Evolutionary conservation across 108 stramenopile species (phyloP).

Genomic region (Nitzschia sp.): DNA sequence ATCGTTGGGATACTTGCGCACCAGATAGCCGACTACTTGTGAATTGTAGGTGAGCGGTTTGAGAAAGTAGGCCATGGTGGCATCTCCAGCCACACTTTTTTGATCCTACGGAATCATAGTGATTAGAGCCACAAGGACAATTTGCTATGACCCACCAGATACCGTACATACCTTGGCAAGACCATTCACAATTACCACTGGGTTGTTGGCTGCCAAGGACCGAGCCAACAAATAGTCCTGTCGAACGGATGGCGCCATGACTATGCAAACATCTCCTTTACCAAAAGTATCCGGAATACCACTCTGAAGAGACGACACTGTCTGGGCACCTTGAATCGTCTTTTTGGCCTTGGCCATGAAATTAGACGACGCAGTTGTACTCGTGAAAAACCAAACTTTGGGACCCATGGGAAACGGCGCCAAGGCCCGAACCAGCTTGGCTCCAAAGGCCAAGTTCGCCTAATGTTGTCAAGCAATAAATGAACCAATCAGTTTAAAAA

Average conservation of each 20-base stretch:
- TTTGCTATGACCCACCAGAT: neutral
- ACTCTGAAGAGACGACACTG: conserved; percentile 13
- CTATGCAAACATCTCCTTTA: conserved; percentile 42
- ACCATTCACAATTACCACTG: conserved; percentile 67
- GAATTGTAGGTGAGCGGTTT: conserved; percentile 87
- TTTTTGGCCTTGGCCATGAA: conserved; percentile 49
- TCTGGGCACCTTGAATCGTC: conserved; percentile 18
- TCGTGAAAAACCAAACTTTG: conserved; percentile 47
- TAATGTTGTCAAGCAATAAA: neutral
- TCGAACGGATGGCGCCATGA: conserved; percentile 56
- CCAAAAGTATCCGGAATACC: conserved; percentile 22
- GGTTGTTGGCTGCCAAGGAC: conserved; percentile 34
- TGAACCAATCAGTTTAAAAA: neutral
- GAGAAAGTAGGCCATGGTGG: conserved; percentile 77
- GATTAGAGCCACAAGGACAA: neutral
- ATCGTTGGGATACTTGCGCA: conserved; percentile 53
- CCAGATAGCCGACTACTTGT: conserved; percentile 67
- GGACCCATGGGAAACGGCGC: conserved; percentile 47
- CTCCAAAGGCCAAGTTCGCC: conserved; percentile 58
- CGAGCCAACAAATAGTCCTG: conserved; percentile 60
- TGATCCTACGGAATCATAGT: conserved; percentile 31
- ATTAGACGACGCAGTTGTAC: conserved; percentile 46
- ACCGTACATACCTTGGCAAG: conserved; percentile 55
- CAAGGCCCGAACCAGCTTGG: conserved; percentile 46
- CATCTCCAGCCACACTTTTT: conserved; percentile 48